These are phyloP conservation scores for Sarocladiaceae sp. DNA, from an alignment of 2,329 filamentous ascomycete genomes.

Conservation along the genomic window DNA sequence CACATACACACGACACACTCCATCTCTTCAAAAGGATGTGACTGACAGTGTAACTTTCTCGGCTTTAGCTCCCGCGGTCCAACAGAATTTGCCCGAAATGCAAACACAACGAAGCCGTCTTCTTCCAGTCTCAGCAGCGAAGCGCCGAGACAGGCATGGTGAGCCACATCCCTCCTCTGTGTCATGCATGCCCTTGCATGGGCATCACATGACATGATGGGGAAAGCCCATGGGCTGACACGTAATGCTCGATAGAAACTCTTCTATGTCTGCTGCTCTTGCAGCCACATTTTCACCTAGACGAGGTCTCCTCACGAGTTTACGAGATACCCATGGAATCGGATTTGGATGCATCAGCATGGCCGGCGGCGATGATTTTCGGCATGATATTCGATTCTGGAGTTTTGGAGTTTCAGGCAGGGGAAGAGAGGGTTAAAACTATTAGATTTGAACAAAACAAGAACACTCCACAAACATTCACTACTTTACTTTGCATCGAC, in stretches of 20 bases:
- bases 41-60: conserved; percentile 36
- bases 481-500: no score
- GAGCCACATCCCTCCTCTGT: conserved; percentile 28
- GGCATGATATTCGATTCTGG: no score
- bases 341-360: not conserved
- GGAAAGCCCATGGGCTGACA: conserved; percentile 11
- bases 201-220: not conserved
- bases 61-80: conserved; percentile 76
- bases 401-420: no score
- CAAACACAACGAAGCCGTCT: conserved; percentile 83
- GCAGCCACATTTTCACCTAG: conserved; percentile 77
- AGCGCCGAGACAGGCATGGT: conserved; percentile 98
- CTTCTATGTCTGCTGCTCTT: conserved; percentile 90
- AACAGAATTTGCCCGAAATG: conserved; percentile 82
- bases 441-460: no score
- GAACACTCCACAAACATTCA: no score
- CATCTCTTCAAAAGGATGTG: conserved; percentile 14
- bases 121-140: conserved; percentile 98
- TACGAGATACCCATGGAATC: conserved; percentile 8
- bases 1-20: conserved; percentile 3
- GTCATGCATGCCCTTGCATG: not conserved
- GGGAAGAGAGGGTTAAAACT: no score
- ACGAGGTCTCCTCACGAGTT: conserved; percentile 13
- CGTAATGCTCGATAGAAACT: conserved; percentile 56
- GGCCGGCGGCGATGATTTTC: conserved; percentile 2